phyloP scores from a whole-genome alignment of 768 basidiomycete genomes.

The Cubamyces sp. region DNA sequence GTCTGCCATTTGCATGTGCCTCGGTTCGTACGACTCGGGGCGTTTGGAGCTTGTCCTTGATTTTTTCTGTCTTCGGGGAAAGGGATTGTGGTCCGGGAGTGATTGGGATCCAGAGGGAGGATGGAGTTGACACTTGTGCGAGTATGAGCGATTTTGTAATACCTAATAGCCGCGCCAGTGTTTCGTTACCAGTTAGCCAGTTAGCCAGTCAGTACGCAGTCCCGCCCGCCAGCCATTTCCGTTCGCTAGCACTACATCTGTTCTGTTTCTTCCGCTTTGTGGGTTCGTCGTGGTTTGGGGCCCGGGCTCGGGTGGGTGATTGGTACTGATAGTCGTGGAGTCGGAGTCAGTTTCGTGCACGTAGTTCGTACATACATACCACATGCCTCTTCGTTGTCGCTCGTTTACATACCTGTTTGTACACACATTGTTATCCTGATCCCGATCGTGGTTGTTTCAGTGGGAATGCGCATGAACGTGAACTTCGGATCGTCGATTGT shows the following conservation, averaged over 20 bases:
- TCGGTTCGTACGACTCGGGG: too few relatives aligned
- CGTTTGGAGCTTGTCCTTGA: too few relatives aligned
- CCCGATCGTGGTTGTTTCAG: background rate
- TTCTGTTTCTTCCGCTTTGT: too few relatives aligned
- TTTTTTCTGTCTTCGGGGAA: too few relatives aligned
- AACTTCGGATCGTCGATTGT: too few relatives aligned
- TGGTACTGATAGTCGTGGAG: background rate
- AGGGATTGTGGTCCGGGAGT: too few relatives aligned
- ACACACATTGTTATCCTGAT: constrained; percentile 14
- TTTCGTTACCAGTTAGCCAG: constrained; percentile 6
- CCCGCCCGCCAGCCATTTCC: too few relatives aligned
- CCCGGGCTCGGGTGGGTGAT: background rate
- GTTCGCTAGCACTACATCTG: too few relatives aligned
- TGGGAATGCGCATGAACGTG: background rate
- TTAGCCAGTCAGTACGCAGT: background rate
- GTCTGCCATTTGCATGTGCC: too few relatives aligned
- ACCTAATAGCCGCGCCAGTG: constrained; percentile 8
- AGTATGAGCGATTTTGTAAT: constrained; percentile 17
- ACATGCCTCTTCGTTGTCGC: constrained; percentile 6
- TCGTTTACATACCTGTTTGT: constrained; percentile 16
- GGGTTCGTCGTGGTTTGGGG: background rate
- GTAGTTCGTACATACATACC: constrained; percentile 7
- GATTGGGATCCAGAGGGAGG: background rate
- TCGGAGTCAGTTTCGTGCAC: background rate
- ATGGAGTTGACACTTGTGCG: constrained; percentile 1